These are phyloP conservation scores for Daedalea quercina DNA, from an alignment of 768 basidiomycete genomes.

Conservation along the genomic window DNA sequence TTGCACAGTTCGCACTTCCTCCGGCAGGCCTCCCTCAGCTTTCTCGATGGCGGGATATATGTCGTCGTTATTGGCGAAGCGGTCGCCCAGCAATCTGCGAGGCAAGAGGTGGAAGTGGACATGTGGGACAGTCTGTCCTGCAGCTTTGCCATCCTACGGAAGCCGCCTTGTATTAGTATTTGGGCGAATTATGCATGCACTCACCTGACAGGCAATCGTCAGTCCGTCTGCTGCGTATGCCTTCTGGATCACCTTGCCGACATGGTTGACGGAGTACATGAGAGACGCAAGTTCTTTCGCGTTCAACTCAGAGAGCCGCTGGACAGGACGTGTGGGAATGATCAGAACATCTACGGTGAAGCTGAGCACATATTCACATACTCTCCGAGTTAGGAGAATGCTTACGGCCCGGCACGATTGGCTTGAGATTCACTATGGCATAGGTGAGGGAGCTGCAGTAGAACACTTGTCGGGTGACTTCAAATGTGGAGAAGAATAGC, in stretches of 20 bases:
- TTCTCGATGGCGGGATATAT: constrained; percentile 75
- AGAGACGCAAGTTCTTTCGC: constrained; percentile 67
- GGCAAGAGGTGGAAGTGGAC: constrained; percentile 97
- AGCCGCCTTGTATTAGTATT: background rate
- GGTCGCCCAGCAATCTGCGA: constrained; percentile 62
- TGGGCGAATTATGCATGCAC: constrained; percentile 1
- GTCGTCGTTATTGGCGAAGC: constrained; percentile 61
- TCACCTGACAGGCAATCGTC: constrained; percentile 83
- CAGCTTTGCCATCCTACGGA: constrained; percentile 74
- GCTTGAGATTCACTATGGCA: constrained; percentile 93
- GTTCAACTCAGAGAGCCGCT: constrained; percentile 41
- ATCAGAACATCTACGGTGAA: constrained; percentile 44
- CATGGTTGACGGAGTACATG: constrained; percentile 71
- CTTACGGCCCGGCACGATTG: constrained; percentile 91
- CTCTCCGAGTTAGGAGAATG: background rate
- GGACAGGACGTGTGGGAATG: constrained; percentile 42
- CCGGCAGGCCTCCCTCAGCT: constrained; percentile 45
- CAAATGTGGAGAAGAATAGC: constrained; percentile 71
- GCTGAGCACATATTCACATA: background rate
- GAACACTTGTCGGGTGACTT: constrained; percentile 73
- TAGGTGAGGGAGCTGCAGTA: constrained; percentile 62
- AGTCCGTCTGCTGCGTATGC: constrained; percentile 79
- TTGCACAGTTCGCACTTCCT: constrained; percentile 24
- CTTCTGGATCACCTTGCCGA: constrained; percentile 74
- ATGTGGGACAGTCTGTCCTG: constrained; percentile 84